These are phyloP conservation scores for Ceratocystis colombiana DNA, from an alignment of 2,329 filamentous ascomycete genomes.

Conservation along the genomic window DNA sequence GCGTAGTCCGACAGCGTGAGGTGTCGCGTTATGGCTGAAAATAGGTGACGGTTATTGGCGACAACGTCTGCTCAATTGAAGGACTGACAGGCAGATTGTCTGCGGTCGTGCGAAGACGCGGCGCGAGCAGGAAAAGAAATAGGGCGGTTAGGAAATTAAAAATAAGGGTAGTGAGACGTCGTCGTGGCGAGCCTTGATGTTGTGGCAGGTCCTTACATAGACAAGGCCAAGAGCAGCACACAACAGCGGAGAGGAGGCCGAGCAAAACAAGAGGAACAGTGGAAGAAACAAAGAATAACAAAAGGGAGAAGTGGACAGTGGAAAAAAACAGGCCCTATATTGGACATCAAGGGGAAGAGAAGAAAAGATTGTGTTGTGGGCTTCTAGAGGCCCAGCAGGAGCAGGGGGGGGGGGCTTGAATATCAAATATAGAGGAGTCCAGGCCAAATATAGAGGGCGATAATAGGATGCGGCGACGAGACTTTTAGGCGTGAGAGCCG, in stretches of 20 bases:
- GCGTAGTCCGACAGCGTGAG: background rate
- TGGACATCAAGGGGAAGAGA: background rate
- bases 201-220: background rate
- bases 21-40: background rate
- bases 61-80: background rate
- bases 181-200: background rate
- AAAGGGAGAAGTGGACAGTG: background rate
- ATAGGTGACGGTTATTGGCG: background rate
- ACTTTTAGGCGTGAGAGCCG: background rate
- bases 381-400: constrained; percentile 1
- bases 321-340: constrained; percentile 4
- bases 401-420: background rate
- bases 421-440: background rate
- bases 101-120: background rate
- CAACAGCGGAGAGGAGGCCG: background rate
- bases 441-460: constrained; percentile 1
- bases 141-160: background rate
- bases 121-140: background rate
- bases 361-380: background rate
- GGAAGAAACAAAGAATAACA: background rate
- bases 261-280: background rate
- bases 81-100: background rate
- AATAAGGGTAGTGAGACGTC: background rate
- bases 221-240: background rate
- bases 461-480: constrained; percentile 1